A percentile compares a stretch with the other conserved stretches of the same genome.
phyloP scores from a whole-genome alignment of 2,329 filamentous ascomycete genomes.

The Tolypocladium nubicola region DNA sequence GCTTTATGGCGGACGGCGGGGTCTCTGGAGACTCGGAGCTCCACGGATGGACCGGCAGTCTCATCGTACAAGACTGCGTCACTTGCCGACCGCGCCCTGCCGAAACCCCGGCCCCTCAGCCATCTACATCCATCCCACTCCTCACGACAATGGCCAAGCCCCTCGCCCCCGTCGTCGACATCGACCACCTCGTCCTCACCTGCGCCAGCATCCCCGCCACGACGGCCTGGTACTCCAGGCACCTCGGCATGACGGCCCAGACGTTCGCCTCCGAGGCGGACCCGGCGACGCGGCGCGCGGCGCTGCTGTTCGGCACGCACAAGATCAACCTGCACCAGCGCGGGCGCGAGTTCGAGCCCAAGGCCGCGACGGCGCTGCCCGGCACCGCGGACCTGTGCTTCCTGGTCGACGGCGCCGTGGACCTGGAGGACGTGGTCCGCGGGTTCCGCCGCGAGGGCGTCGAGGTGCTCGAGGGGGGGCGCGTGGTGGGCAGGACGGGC shows the following conservation, averaged over 20 bases:
- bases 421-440: conserved; percentile 34
- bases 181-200: conserved; percentile 53
- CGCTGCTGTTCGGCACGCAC: conserved; percentile 44
- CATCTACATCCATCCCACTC: too few relatives aligned
- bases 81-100: not conserved
- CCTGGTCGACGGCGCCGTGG: conserved; percentile 32
- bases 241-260: conserved; percentile 46
- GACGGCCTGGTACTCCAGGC: conserved; percentile 41
- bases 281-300: conserved; percentile 29
- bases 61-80: not conserved
- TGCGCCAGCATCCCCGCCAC: conserved; percentile 38
- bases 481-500: conserved; percentile 44
- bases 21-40: too few relatives aligned
- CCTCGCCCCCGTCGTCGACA: conserved; percentile 25
- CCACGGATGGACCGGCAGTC: not conserved
- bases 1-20: not conserved
- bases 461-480: conserved; percentile 36
- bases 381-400: conserved; percentile 53
- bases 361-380: conserved; percentile 39
- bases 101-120: too few relatives aligned
- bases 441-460: conserved; percentile 30
- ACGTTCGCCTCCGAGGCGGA: conserved; percentile 33
- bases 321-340: conserved; percentile 53
- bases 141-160: conserved; percentile 16
- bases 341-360: conserved; percentile 50